A percentile compares a stretch with the other conserved stretches of the same genome.
These are phyloP conservation scores for Pelargonium australe DNA, from an alignment of 441 rosid genomes.

Conservation along the genomic window DNA sequence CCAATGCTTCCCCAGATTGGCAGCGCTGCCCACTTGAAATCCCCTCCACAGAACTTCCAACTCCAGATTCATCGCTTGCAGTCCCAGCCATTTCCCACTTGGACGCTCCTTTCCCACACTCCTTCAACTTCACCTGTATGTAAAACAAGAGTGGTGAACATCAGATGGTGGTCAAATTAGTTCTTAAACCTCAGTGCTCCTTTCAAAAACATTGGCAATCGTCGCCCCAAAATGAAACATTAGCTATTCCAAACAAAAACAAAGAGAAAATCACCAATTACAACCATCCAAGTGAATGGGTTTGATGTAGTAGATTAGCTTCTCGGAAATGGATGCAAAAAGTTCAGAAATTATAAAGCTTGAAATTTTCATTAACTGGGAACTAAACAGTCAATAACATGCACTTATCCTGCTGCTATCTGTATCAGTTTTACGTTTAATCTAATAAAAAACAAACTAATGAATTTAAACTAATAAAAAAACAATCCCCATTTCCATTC, in stretches of 20 bases:
- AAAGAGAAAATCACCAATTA: not conserved
- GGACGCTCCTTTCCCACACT: not conserved
- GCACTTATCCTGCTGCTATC: not conserved
- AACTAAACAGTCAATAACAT: not conserved
- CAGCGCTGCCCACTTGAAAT: constrained; percentile 7
- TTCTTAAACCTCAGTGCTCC: not conserved
- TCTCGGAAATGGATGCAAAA: not conserved
- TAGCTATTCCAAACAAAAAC: not conserved
- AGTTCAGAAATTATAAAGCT: not conserved
- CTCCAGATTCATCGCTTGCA: not conserved
- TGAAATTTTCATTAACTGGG: not conserved
- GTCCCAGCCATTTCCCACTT: constrained; percentile 7
- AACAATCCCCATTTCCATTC: not conserved
- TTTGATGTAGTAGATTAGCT: not conserved
- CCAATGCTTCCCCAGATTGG: constrained; percentile 27
- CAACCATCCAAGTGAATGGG: not conserved
- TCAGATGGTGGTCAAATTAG: not conserved
- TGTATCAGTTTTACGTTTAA: not conserved
- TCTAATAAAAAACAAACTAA: not conserved
- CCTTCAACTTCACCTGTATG: not conserved
- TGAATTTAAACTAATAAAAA: not conserved
- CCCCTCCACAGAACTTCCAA: constrained; percentile 3
- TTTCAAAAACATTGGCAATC: not conserved
- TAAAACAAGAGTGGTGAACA: not conserved
- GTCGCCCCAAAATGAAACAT: not conserved